Evolutionary conservation across 2,329 filamentous ascomycete species (phyloP).

Genomic region (Coniochaeta sp.): DNA sequence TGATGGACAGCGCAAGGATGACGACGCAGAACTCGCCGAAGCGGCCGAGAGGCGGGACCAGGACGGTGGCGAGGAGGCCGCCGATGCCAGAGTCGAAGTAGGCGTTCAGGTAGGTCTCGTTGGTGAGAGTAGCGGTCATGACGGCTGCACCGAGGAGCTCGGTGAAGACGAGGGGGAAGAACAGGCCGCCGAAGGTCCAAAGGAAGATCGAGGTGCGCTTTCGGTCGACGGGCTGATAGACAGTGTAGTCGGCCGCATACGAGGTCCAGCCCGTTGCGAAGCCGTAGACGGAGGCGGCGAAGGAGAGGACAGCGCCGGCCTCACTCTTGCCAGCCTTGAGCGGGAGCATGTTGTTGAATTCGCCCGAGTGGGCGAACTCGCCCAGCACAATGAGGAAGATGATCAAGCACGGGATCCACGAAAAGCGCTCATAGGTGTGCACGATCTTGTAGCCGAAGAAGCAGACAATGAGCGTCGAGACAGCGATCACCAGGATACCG

Average conservation of each 20-base stretch:
- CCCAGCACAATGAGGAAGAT: slow-evolving; percentile 68
- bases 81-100: slow-evolving; percentile 10
- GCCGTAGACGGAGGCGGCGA: slow-evolving; percentile 59
- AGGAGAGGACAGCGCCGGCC: slow-evolving; percentile 55
- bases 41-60: slow-evolving; percentile 53
- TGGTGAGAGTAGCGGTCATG: slow-evolving; percentile 53
- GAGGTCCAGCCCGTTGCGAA: slow-evolving; percentile 68
- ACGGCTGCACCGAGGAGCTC: slow-evolving; percentile 67
- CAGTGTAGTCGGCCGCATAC: slow-evolving; percentile 72
- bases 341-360: slow-evolving; percentile 51
- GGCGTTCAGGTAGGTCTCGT: slow-evolving; percentile 41
- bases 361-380: slow-evolving; percentile 58
- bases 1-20: slow-evolving; percentile 57
- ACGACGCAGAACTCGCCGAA: slow-evolving; percentile 63
- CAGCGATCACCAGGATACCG: slow-evolving; percentile 66
- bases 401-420: slow-evolving; percentile 65
- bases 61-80: slow-evolving; percentile 58
- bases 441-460: slow-evolving; percentile 71
- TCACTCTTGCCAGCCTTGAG: slow-evolving; percentile 53
- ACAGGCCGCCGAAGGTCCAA: slow-evolving; percentile 62
- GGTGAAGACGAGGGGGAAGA: slow-evolving; percentile 65
- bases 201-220: slow-evolving; percentile 57
- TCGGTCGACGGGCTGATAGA: slow-evolving; percentile 63
- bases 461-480: slow-evolving; percentile 61
- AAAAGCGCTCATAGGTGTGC: slow-evolving; percentile 69